Evolutionary conservation across 1,284 basidiomycete genomes (phyloP), one percentile per base, ranked within the genome.

Genomic region (Cutaneotrichosporon dermatis): DNA sequence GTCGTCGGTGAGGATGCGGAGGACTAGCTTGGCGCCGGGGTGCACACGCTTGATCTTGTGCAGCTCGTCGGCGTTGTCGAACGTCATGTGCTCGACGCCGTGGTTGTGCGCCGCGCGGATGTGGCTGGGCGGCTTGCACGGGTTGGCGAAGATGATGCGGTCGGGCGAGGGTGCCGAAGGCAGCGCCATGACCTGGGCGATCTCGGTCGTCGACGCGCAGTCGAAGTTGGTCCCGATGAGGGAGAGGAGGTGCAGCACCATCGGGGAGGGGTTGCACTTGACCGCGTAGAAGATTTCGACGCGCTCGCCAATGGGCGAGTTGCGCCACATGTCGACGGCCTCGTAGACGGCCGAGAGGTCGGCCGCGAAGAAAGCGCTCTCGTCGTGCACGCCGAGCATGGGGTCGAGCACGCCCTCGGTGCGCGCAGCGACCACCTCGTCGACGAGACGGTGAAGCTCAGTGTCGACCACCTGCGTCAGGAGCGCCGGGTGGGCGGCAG

Each of bases 11-110:
- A 99, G 83, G 76, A 99, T 98, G 63, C 95, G 90, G 36, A 98
- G 80, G 65, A 99, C 88, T 55, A 97, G 85, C 79, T 91, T 89
- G 45, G 95, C 93, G 49, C 78, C 71, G 0, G 93, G 90, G 76
- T 95, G 87, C 15, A 84, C 82, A 50, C 88, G 86, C 50, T 90
- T 87, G 66, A 99, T 86, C 81, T 99, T 99, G 84, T 90, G 83
- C n/a, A 99, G 82, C 77, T 99, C 96, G 79, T 99, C 96, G 54
- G 85, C 84, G 79, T 99, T 99, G 81, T 99, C 96, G 73, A 99
- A 99, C 0, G 95, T 98, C 90, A 97, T 97, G 80, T 86, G 86
- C 70, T 90, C 84, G 51, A 99, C 92, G 33, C 88, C 88, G 35
- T 83, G 79, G 65, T 83, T 84, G 41, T 86, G 86, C 11, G 96